A percentile compares a stretch with the other conserved stretches of the same genome.
Conservation (phyloP, 306 rosid species). For the Arachis hypogaea region DNA sequence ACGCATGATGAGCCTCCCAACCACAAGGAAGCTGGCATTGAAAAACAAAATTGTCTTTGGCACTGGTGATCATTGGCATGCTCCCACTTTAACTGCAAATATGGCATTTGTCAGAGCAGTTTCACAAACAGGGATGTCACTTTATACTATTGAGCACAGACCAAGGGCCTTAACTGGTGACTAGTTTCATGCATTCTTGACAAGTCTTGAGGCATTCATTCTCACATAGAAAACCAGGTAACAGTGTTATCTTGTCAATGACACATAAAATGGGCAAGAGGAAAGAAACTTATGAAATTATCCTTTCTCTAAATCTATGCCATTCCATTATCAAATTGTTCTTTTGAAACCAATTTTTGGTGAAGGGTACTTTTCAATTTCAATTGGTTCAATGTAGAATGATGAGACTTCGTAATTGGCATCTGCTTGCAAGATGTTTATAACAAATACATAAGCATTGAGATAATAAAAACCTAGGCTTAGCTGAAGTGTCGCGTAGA, state of each 20-base stretch:
- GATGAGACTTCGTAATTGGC: no score
- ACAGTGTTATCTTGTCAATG: conserved; percentile 10
- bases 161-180: conserved; percentile 90
- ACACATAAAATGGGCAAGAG: background rate
- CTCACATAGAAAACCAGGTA: conserved; percentile 30
- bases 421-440: background rate
- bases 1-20: conserved; percentile 82
- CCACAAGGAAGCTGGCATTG: conserved; percentile 83
- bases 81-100: conserved; percentile 90
- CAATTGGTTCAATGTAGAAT: background rate
- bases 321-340: background rate
- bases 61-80: conserved; percentile 84
- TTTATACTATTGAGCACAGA: conserved; percentile 73
- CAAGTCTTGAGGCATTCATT: conserved; percentile 31
- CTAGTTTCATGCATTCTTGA: conserved; percentile 43
- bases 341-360: background rate
- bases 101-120: conserved; percentile 93
- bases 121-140: conserved; percentile 94
- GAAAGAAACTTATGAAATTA: background rate
- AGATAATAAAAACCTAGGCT: background rate
- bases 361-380: background rate
- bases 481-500: background rate
- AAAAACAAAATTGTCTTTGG: conserved; percentile 91
- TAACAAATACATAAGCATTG: background rate
- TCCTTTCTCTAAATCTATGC: background rate